Evolutionary conservation across 768 basidiomycete species (phyloP).

Genomic region (Xanthoconium stramineum): DNA sequence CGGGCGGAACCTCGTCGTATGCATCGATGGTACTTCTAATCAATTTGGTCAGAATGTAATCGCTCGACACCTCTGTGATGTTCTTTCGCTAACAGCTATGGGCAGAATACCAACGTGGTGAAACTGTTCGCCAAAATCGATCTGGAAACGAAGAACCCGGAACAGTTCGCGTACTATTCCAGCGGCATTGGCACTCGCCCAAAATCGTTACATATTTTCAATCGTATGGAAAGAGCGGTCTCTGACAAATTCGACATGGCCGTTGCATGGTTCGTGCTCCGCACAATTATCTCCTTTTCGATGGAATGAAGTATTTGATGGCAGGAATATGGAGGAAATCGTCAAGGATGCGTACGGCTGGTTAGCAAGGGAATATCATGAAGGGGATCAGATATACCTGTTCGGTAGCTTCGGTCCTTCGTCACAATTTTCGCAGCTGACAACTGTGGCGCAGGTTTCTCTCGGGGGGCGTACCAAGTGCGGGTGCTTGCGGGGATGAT

Average conservation of each 20-base stretch:
- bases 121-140: conserved; percentile 33
- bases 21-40: conserved; percentile 26
- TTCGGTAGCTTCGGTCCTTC: conserved; percentile 24
- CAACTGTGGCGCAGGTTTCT: conserved; percentile 31
- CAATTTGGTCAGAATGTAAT: conserved; percentile 20
- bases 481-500: conserved; percentile 42
- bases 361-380: conserved; percentile 29
- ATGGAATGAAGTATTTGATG: background rate
- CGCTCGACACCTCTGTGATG: background rate
- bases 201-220: conserved; percentile 24
- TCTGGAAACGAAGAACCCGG: conserved; percentile 9
- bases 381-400: conserved; percentile 34
- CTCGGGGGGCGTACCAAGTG: conserved; percentile 42
- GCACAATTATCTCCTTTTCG: background rate
- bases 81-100: conserved; percentile 3
- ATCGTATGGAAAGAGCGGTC: conserved; percentile 14
- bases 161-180: conserved; percentile 34
- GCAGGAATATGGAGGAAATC: conserved; percentile 36
- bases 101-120: conserved; percentile 39
- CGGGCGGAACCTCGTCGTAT: conserved; percentile 22
- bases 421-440: background rate
- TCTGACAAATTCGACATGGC: conserved; percentile 34
- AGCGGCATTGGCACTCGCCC: conserved; percentile 39
- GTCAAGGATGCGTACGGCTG: conserved; percentile 34
- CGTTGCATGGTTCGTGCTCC: conserved; percentile 34